These are phyloP conservation scores for Saccharomycopsis microspora DNA, from an alignment of 805 yeast genomes.

Conservation along the genomic window DNA sequence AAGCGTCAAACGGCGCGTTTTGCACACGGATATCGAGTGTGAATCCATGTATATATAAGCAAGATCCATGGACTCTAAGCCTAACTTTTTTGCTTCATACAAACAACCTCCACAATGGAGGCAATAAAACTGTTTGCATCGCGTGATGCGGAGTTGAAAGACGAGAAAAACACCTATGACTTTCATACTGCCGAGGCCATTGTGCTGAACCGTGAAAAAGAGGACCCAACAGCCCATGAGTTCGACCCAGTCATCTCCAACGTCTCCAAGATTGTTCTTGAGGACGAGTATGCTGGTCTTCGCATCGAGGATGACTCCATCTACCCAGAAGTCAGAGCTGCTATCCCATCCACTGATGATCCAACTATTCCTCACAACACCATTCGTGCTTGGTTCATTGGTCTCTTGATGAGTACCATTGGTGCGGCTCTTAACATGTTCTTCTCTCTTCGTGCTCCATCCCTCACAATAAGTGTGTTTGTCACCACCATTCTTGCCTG, in stretches of 20 bases:
- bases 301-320: conserved; percentile 27
- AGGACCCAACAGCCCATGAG: conserved; percentile 3
- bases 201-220: conserved; percentile 5
- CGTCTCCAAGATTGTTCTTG: conserved; percentile 13
- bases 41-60: too few relatives aligned
- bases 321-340: conserved; percentile 49
- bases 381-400: conserved; percentile 43
- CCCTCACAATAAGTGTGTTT: conserved; percentile 35
- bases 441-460: conserved; percentile 42
- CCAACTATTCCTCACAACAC: conserved; percentile 37
- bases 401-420: conserved; percentile 36
- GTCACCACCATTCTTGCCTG: conserved; percentile 44
- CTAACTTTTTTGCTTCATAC: too few relatives aligned
- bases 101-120: conserved; percentile 2
- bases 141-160: conserved; percentile 4
- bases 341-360: conserved; percentile 43
- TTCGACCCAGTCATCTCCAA: conserved; percentile 15
- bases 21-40: too few relatives aligned
- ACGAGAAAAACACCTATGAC: conserved; percentile 6
- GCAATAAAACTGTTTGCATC: conserved; percentile 7
- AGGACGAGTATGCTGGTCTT: conserved; percentile 28
- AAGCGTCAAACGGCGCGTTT: too few relatives aligned
- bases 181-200: conserved; percentile 14
- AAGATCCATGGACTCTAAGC: too few relatives aligned
- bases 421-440: conserved; percentile 49